Evolutionary conservation across 2,329 filamentous ascomycete genomes (phyloP).

Genomic region (Ophiosphaerella herpotricha): DNA sequence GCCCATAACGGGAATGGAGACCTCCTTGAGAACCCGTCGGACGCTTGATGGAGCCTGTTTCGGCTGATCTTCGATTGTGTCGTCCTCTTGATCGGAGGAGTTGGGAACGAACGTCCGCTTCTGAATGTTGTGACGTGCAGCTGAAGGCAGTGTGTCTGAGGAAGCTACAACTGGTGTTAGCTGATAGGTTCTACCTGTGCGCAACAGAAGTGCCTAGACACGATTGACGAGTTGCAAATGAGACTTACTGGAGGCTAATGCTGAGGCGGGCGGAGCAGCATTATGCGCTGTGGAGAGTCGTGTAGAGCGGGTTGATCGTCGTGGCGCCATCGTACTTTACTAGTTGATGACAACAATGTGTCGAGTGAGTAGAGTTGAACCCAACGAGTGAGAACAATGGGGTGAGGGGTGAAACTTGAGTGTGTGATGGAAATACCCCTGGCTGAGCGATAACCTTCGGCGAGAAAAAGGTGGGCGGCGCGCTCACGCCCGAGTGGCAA

Average conservation of each 20-base stretch:
- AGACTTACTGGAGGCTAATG: too few relatives aligned
- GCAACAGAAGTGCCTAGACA: too few relatives aligned
- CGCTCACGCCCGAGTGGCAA: conserved; percentile 35
- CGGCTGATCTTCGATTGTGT: conserved; percentile 13
- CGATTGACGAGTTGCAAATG: too few relatives aligned
- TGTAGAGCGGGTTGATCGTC: conserved; percentile 33
- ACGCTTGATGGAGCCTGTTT: conserved; percentile 6
- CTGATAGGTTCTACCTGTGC: not conserved
- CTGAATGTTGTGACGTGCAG: conserved; percentile 16
- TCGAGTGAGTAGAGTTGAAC: not conserved
- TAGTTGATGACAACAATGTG: not conserved
- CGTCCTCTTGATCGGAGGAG: conserved; percentile 40
- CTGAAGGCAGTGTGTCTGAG: conserved; percentile 4
- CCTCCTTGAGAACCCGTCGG: conserved; percentile 39
- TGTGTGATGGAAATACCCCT: conserved; percentile 21
- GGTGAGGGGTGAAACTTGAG: conserved; percentile 9
- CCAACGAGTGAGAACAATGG: not conserved
- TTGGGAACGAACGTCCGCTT: conserved; percentile 33
- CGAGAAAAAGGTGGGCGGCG: conserved; percentile 24
- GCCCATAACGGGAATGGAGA: conserved; percentile 35
- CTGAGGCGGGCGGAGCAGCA: conserved; percentile 4
- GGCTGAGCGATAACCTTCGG: conserved; percentile 28
- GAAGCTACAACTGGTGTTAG: conserved; percentile 7
- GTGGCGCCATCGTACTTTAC: conserved; percentile 23
- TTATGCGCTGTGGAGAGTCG: conserved; percentile 9